phyloP scores from a whole-genome alignment of 2,329 filamentous ascomycete genomes.

The Stagonosporopsis vannaccii region DNA sequence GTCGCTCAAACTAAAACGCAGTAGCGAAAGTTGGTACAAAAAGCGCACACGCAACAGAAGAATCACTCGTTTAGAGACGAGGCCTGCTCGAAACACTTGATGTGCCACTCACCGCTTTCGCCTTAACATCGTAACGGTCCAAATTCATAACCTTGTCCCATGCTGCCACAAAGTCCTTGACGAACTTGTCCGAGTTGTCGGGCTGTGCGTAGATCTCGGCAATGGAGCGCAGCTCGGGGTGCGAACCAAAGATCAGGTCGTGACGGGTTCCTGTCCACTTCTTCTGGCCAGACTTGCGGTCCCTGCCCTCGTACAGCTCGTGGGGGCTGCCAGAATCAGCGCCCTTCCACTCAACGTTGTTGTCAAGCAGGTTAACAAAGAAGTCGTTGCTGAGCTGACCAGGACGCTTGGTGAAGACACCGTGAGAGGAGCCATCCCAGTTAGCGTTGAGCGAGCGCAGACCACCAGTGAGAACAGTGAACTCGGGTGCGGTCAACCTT shows the following conservation, averaged over 20 bases:
- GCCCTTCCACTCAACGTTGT: slow-evolving; percentile 69
- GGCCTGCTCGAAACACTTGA: slow-evolving; percentile 34
- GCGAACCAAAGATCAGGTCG: slow-evolving; percentile 76
- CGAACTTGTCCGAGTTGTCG: slow-evolving; percentile 69
- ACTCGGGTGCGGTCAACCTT: slow-evolving; percentile 72
- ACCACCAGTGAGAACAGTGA: slow-evolving; percentile 75
- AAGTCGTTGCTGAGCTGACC: slow-evolving; percentile 80
- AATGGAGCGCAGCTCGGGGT: slow-evolving; percentile 74
- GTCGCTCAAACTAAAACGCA: slow-evolving; percentile 5
- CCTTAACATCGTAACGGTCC: slow-evolving; percentile 69
- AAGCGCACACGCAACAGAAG: slow-evolving; percentile 19
- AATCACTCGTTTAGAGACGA: slow-evolving; percentile 31
- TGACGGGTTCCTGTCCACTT: slow-evolving; percentile 75
- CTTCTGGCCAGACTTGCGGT: slow-evolving; percentile 69
- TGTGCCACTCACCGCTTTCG: slow-evolving; percentile 42
- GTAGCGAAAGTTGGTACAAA: slow-evolving; percentile 16
- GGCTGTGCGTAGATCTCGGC: slow-evolving; percentile 72
- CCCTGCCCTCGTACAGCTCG: slow-evolving; percentile 69
- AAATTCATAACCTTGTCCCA: slow-evolving; percentile 80
- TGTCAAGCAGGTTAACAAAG: slow-evolving; percentile 80
- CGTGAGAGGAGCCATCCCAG: slow-evolving; percentile 71
- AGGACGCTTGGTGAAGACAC: slow-evolving; percentile 72
- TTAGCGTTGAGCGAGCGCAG: slow-evolving; percentile 74
- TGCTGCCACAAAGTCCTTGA: slow-evolving; percentile 73
- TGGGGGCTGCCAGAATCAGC: slow-evolving; percentile 47